Evolutionary conservation across 2,329 filamentous ascomycete genomes (phyloP).

Genomic region (Cladosporium velox): DNA sequence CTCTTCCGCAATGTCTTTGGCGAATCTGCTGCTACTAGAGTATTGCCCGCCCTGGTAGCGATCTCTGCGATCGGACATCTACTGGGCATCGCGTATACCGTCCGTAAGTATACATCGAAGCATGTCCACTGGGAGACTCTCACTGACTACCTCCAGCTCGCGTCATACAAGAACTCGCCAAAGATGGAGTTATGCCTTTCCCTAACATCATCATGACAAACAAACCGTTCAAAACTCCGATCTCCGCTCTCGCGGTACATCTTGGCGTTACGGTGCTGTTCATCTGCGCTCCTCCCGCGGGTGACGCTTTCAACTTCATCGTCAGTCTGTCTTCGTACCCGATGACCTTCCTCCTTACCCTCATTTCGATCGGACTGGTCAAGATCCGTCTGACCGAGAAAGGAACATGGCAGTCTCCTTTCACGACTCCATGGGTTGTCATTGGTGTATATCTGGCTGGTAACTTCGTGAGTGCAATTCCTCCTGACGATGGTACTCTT

Average conservation of each 20-base stretch:
- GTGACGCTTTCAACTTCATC: slow-evolving; percentile 70
- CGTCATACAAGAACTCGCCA: background rate
- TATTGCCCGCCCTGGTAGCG: slow-evolving; percentile 65
- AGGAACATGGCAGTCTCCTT: slow-evolving; percentile 58
- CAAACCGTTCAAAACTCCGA: background rate
- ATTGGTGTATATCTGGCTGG: slow-evolving; percentile 53
- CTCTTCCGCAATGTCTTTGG: slow-evolving; percentile 68
- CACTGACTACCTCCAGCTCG: background rate
- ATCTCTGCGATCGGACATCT: slow-evolving; percentile 66
- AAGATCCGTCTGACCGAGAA: slow-evolving; percentile 55
- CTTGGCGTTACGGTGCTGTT: slow-evolving; percentile 59
- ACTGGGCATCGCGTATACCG: slow-evolving; percentile 52
- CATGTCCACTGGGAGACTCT: background rate
- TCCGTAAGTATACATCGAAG: background rate
- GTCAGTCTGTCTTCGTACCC: slow-evolving; percentile 70
- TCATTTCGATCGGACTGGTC: slow-evolving; percentile 41
- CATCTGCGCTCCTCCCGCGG: slow-evolving; percentile 61
- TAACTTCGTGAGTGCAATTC: slow-evolving; percentile 41
- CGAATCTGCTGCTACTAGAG: slow-evolving; percentile 53
- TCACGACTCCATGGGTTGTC: slow-evolving; percentile 66
- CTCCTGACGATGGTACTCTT: slow-evolving; percentile 28
- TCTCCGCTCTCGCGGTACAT: slow-evolving; percentile 42
- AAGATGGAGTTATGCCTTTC: background rate
- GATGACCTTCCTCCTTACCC: slow-evolving; percentile 60
- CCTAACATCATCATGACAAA: background rate